Evolutionary conservation across 345 rosid genomes (phyloP).

Genomic region (Salix brachista): DNA sequence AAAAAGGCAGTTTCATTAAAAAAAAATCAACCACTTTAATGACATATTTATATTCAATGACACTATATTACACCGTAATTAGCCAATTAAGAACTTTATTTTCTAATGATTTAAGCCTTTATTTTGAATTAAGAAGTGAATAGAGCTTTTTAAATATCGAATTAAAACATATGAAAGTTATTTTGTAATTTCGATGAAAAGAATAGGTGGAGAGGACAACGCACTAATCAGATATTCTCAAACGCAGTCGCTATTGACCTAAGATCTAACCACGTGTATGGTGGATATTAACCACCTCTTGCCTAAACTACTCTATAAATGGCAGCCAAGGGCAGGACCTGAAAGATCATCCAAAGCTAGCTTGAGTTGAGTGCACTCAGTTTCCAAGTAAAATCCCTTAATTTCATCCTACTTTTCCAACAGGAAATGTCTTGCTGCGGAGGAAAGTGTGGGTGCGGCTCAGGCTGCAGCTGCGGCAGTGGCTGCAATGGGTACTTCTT

Average conservation of each 20-base stretch:
- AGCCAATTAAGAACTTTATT: too few species aligned
- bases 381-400: not conserved
- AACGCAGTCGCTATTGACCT: not conserved
- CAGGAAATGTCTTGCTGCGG: conserved; percentile 21
- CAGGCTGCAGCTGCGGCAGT: conserved; percentile 18
- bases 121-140: too few species aligned
- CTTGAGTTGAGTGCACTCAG: not conserved
- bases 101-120: too few species aligned
- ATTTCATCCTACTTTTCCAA: not conserved
- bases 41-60: too few species aligned
- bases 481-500: conserved; percentile 12
- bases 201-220: too few species aligned
- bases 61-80: too few species aligned
- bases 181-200: not conserved
- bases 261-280: conserved; percentile 32
- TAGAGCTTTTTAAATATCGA: too few species aligned
- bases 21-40: too few species aligned
- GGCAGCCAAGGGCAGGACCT: accelerated
- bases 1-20: too few species aligned
- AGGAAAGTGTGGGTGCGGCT: conserved; percentile 23
- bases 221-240: too few species aligned
- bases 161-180: not conserved
- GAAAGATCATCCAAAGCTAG: not conserved
- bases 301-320: conserved; percentile 17
- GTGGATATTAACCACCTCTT: not conserved